These are phyloP conservation scores for Yamadazyma ubonensis DNA, from an alignment of 805 yeast species.

Conservation along the genomic window DNA sequence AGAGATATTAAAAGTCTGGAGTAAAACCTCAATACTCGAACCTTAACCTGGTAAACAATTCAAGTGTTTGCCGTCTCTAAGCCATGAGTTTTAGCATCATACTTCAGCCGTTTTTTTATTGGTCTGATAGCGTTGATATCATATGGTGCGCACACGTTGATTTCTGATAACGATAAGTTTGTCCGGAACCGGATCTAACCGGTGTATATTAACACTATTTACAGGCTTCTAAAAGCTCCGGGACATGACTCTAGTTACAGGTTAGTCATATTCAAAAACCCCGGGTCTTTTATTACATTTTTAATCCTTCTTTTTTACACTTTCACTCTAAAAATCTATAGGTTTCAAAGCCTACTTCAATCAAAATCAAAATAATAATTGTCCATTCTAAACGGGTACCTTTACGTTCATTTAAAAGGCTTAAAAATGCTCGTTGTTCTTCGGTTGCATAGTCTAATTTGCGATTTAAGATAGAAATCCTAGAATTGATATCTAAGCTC, in stretches of 20 bases:
- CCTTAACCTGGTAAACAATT: no score
- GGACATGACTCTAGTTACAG: no score
- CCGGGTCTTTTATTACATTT: not conserved
- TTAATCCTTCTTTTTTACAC: slow-evolving; percentile 20
- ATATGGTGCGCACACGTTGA: slow-evolving; percentile 6
- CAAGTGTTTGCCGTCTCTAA: not conserved
- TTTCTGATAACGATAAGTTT: not conserved
- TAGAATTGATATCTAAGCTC: slow-evolving; percentile 69
- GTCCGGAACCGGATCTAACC: slow-evolving; percentile 6
- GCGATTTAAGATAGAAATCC: slow-evolving; percentile 77
- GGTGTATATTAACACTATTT: not conserved
- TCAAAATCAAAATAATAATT: slow-evolving; percentile 75
- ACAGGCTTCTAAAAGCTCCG: no score
- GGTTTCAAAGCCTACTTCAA: slow-evolving; percentile 81
- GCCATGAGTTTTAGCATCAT: not conserved
- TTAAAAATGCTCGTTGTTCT: slow-evolving; percentile 74
- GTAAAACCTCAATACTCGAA: no score
- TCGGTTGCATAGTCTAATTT: slow-evolving; percentile 90
- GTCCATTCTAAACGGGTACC: slow-evolving; percentile 84
- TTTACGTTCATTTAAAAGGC: slow-evolving; percentile 72
- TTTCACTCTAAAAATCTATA: slow-evolving; percentile 54
- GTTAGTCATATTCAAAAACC: no score
- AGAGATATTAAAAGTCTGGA: no score
- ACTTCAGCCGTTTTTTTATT: slow-evolving; percentile 1
- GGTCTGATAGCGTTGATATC: slow-evolving; percentile 8